Evolutionary conservation across 1,284 basidiomycete species (phyloP), one percentile per base, ranked within the genome.

Genomic region (Binderoboletus segoi): DNA sequence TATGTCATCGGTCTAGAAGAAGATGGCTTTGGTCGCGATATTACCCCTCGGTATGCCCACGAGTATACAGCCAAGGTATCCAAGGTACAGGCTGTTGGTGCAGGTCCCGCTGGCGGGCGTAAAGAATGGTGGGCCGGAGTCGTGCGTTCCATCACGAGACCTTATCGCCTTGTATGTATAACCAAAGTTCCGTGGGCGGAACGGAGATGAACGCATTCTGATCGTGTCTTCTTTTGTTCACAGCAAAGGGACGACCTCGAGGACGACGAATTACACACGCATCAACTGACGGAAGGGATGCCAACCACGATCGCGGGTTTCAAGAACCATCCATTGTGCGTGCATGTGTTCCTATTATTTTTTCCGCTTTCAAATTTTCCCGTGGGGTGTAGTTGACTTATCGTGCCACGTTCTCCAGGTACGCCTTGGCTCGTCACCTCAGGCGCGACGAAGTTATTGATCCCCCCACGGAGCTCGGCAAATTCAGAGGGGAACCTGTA

Each of bases 1-100:
- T 99, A 99, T 72, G 96, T 99, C 2, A 75, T 98, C 3, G 96
- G 91, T 0, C 89, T 95, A 49, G 97, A 99, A 73, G 96, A 99
- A 71, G 94, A 96, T 76, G 82, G 84, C 49, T 89, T 81, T 67
- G 89, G 81, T 11, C 79, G 87, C 50, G 89, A 92, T 63, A 84
- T 93, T 15, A 93, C 90, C 0, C 79, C 85, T 41, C 78, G 89
- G 37, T 92, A 92, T 73, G 92, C 96, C 1, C 86, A 83, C 63
- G 86, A 93, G 59, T 96, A 89, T 69, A 84, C 86, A 15, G 86
- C 92, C 1, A 94, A 92, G 71, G 88, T 95, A 3, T 81, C 85
- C 13, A 95, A 96, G 69, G 77, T 87, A 37, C 90, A 96, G 63
- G 88, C 90, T 16, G 88, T 80, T 54, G 73, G 72, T 44, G 71